These are phyloP conservation scores for Yamadazyma oceani DNA, from an alignment of 1,139 yeast genomes.

Conservation along the genomic window DNA sequence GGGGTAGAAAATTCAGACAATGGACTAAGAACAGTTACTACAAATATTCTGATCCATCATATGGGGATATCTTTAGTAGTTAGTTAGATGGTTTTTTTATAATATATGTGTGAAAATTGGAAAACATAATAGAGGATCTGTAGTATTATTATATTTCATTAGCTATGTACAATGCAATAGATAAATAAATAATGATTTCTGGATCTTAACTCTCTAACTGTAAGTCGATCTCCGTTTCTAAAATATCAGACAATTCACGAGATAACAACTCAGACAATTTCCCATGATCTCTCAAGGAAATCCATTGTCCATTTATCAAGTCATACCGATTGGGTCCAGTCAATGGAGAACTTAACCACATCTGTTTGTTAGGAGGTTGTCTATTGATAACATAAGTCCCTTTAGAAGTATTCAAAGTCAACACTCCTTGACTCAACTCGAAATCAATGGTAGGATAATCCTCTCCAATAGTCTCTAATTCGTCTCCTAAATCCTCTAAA, in stretches of 20 bases:
- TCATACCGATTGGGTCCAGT: slow-evolving; percentile 86
- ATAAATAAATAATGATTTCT: neutral
- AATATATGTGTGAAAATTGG: too few relatives aligned
- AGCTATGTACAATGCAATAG: slow-evolving; percentile 3
- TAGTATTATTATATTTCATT: too few relatives aligned
- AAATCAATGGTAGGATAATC: slow-evolving; percentile 62
- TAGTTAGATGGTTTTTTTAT: neutral
- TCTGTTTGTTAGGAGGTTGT: slow-evolving; percentile 92
- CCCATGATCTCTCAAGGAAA: slow-evolving; percentile 56
- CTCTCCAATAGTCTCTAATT: slow-evolving; percentile 64
- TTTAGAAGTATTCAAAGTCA: slow-evolving; percentile 60
- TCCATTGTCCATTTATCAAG: slow-evolving; percentile 57
- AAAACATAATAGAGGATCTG: too few relatives aligned
- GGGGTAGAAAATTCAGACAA: slow-evolving; percentile 43
- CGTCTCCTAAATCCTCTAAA: slow-evolving; percentile 62
- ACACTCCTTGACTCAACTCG: slow-evolving; percentile 83
- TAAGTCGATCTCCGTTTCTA: slow-evolving; percentile 25
- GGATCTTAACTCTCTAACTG: slow-evolving; percentile 15
- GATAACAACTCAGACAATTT: slow-evolving; percentile 48
- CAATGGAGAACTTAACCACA: slow-evolving; percentile 88
- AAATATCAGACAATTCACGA: slow-evolving; percentile 46
- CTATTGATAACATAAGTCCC: slow-evolving; percentile 89
- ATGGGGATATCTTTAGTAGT: slow-evolving; percentile 12
- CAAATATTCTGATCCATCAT: slow-evolving; percentile 21
- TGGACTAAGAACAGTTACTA: slow-evolving; percentile 28